A percentile compares a stretch with the other conserved stretches of the same genome.
Evolutionary conservation across 2,329 filamentous ascomycete genomes (phyloP).

Genomic region (Talaromyces marneffei): DNA sequence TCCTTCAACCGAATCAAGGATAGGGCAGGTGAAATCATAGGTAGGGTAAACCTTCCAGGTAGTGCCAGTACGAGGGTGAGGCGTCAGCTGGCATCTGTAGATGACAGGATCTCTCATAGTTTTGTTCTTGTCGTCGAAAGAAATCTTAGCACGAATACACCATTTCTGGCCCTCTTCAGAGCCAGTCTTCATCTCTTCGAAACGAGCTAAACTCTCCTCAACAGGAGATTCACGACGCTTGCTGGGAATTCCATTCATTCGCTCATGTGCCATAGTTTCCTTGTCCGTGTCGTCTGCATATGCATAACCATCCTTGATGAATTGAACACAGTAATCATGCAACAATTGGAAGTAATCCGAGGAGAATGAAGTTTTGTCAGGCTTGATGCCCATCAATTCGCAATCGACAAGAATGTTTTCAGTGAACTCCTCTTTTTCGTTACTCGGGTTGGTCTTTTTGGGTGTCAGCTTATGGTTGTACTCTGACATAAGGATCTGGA

Average conservation of each 20-base stretch:
- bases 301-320: slow-evolving; percentile 81
- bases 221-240: slow-evolving; percentile 69
- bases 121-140: slow-evolving; percentile 86
- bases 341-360: slow-evolving; percentile 94
- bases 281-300: slow-evolving; percentile 94
- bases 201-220: slow-evolving; percentile 79
- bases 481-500: neutral
- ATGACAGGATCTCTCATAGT: slow-evolving; percentile 95
- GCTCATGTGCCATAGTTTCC: slow-evolving; percentile 78
- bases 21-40: slow-evolving; percentile 61
- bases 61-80: slow-evolving; percentile 58
- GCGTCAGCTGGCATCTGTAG: slow-evolving; percentile 77
- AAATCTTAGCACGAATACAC: slow-evolving; percentile 94
- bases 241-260: slow-evolving; percentile 77
- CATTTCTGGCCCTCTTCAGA: slow-evolving; percentile 71
- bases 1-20: slow-evolving; percentile 58
- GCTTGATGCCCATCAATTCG: slow-evolving; percentile 82
- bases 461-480: neutral
- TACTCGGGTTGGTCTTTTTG: slow-evolving; percentile 72
- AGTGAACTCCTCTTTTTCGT: slow-evolving; percentile 95
- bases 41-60: slow-evolving; percentile 64
- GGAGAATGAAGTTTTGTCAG: slow-evolving; percentile 80
- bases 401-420: slow-evolving; percentile 91
- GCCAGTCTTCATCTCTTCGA: slow-evolving; percentile 89
- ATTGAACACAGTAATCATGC: slow-evolving; percentile 74